Conservation (phyloP, 768 basidiomycete species). For the Galerina sulciceps region DNA sequence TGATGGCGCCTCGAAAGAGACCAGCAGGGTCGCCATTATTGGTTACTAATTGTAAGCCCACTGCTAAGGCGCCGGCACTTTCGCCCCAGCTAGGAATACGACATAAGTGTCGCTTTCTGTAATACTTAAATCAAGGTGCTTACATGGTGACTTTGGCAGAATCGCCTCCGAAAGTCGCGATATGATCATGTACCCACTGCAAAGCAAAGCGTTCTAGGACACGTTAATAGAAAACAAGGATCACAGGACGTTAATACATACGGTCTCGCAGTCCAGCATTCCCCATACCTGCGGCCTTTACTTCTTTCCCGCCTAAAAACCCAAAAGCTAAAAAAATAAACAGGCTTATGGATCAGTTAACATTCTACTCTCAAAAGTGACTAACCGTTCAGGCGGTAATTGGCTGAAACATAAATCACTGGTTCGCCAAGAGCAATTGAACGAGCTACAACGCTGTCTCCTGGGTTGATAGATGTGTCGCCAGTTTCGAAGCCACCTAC, state of each 20-base stretch:
- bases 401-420: constrained; percentile 41
- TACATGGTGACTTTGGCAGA: constrained; percentile 45
- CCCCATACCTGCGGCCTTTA: constrained; percentile 40
- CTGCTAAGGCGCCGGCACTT: constrained; percentile 26
- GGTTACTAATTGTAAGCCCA: constrained; percentile 17
- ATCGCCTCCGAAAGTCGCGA: constrained; percentile 57
- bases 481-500: constrained; percentile 36
- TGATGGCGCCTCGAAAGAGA: constrained; percentile 22
- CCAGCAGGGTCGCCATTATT: constrained; percentile 19
- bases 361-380: neutral
- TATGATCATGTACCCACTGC: constrained; percentile 58
- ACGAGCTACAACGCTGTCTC: constrained; percentile 33
- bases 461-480: constrained; percentile 22
- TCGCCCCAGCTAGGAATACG: constrained; percentile 24
- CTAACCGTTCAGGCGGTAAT: constrained; percentile 39
- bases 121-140: constrained; percentile 4
- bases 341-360: neutral
- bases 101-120: too few species aligned
- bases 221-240: neutral
- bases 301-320: constrained; percentile 44
- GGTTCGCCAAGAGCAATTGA: constrained; percentile 36
- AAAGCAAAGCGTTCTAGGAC: constrained; percentile 47
- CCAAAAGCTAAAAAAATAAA: constrained; percentile 33
- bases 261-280: constrained; percentile 59
- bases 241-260: constrained; percentile 24